Base-by-base conservation (phyloP, 441 rosid genomes). In the Arabidopsis lyrata region DNA sequence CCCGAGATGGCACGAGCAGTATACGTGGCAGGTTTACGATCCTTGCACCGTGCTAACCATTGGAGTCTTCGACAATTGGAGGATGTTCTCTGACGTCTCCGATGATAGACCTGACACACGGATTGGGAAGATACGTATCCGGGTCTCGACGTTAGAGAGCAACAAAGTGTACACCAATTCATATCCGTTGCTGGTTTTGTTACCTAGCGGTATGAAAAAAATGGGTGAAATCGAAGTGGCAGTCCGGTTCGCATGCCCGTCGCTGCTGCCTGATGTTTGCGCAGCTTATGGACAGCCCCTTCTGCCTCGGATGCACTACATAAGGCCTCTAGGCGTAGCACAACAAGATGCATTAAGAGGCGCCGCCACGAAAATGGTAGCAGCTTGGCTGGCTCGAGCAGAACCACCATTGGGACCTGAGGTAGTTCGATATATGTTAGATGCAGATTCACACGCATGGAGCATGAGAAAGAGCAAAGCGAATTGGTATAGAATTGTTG, bases 1-100 rank as follows among this genome's bases (percentile, higher is more conserved):
- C 80, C 97, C 99, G 50, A 90, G 97, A 20, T 95, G 99, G 99
- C 92, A 95, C 66, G 98, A 92, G 79, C 98, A 92, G 88, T 92
- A 94, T 80, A 90, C 99, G 20, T 94, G 99, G 99, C 99, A 94
- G 84, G 99, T 94, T 11, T 94, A 94, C 16, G 99, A 94, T 63
- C 99, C 99, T 0, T 87, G 90, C 82, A 92, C 99, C 0, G 97
- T 94, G 6, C 81, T 94, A 63, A 94, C 97, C 0, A 54, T 90
- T 0, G 97, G 88, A 0, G 97, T 92, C 0, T 92, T 94, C 1
- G 99, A 94, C 78, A 92, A 92, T 55, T 87, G 99, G 97, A 88
- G 93, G 2, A 90, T 94, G 97, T 86, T 88, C 57, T 81, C 82
- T 0, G 88, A 83, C n/a, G 60, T 48, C 12, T 52, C 85, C 0